Conservation (phyloP, 345 rosid species). For the Leavenworthia alabamica region DNA sequence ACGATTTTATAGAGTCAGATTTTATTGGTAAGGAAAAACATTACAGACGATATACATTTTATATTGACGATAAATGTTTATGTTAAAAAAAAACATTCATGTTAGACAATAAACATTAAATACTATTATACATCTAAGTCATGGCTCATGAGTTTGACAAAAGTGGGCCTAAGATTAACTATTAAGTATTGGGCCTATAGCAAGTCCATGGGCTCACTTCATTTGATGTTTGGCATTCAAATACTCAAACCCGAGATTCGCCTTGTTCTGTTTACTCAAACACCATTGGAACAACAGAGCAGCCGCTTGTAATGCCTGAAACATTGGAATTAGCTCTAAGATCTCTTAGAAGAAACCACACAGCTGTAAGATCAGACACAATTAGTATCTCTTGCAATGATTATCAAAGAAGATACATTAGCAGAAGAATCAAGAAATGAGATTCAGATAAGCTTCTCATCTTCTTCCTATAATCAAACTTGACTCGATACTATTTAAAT, state of each 20-base stretch:
- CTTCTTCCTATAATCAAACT: conserved; percentile 31
- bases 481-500: conserved; percentile 13
- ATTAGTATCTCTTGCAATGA: conserved; percentile 20
- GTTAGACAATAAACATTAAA: no score
- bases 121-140: not conserved
- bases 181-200: not conserved
- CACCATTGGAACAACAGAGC: conserved; percentile 39
- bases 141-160: not conserved
- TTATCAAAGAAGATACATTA: conserved; percentile 30
- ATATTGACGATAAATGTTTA: not conserved
- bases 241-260: conserved; percentile 56
- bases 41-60: not conserved
- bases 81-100: not conserved
- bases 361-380: conserved; percentile 39
- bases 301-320: conserved; percentile 44
- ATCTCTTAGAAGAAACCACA: conserved; percentile 56
- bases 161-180: no score
- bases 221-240: not conserved
- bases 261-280: conserved; percentile 63
- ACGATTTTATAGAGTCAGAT: not conserved
- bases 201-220: not conserved
- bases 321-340: conserved; percentile 58
- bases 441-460: conserved; percentile 47
- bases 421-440: conserved; percentile 41
- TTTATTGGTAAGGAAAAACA: not conserved